phyloP scores from a whole-genome alignment of 1,139 yeast species.

The Zygoascus hellenicus region DNA sequence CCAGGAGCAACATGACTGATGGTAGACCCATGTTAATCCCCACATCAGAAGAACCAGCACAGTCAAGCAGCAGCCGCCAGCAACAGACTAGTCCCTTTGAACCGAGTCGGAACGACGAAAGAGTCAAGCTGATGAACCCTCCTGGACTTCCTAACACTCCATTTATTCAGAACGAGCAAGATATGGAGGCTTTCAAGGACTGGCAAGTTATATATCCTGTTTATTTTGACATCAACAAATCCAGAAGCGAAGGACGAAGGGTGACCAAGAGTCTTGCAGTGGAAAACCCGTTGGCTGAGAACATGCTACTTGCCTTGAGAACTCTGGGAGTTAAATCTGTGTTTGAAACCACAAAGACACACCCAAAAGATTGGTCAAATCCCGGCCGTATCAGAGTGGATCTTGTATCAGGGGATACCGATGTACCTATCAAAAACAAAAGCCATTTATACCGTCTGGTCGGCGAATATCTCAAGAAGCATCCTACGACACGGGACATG shows the following conservation, averaged over 20 bases:
- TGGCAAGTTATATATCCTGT: constrained; percentile 84
- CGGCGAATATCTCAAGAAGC: constrained; percentile 53
- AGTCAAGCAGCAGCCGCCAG: neutral
- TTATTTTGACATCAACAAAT: constrained; percentile 75
- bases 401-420: constrained; percentile 21
- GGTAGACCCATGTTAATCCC: constrained; percentile 10
- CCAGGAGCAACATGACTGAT: constrained; percentile 23
- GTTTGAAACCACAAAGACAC: constrained; percentile 65
- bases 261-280: constrained; percentile 65
- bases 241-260: constrained; percentile 79
- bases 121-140: neutral
- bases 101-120: neutral
- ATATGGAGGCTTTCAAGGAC: constrained; percentile 54
- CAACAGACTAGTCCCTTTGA: neutral
- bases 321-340: constrained; percentile 36
- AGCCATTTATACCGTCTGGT: constrained; percentile 59
- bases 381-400: constrained; percentile 86
- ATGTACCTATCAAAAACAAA: constrained; percentile 46
- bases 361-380: constrained; percentile 96
- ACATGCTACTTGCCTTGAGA: constrained; percentile 62
- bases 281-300: constrained; percentile 79
- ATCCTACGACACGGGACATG: constrained; percentile 67
- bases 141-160: constrained; percentile 1
- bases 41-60: neutral
- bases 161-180: constrained; percentile 21